Evolutionary conservation across 805 yeast species (phyloP).

Genomic region (Priceomyces castillae): DNA sequence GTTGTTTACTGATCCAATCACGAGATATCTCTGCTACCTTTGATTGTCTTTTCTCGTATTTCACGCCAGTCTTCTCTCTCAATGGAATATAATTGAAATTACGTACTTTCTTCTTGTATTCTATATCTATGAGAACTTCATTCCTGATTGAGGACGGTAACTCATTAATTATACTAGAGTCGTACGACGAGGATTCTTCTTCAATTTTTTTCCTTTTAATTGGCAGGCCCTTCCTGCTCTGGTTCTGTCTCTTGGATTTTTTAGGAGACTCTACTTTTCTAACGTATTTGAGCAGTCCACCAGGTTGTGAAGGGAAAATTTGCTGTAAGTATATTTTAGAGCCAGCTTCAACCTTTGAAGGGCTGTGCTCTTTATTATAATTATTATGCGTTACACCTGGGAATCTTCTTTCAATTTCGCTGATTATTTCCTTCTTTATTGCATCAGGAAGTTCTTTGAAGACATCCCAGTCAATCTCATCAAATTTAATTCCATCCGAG

Average conservation of each 20-base stretch:
- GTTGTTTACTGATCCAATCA: constrained; percentile 23
- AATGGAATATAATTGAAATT: constrained; percentile 23
- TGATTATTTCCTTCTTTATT: constrained; percentile 58
- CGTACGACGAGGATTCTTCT: constrained; percentile 30
- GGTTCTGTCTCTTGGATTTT: constrained; percentile 12
- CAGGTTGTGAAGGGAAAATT: constrained; percentile 31
- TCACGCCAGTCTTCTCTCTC: constrained; percentile 22
- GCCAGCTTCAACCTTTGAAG: constrained; percentile 5
- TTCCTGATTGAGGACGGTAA: constrained; percentile 36
- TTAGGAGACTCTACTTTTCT: constrained; percentile 32
- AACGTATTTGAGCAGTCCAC: constrained; percentile 27
- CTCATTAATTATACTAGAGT: constrained; percentile 34
- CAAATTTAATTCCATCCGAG: background rate
- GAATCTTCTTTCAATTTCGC: constrained; percentile 47
- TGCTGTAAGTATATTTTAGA: constrained; percentile 35
- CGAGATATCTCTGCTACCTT: constrained; percentile 12
- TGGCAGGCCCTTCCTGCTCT: constrained; percentile 14
- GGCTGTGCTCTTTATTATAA: constrained; percentile 6
- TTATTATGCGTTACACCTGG: background rate
- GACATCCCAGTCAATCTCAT: constrained; percentile 60
- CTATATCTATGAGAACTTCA: constrained; percentile 36
- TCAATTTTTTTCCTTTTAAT: constrained; percentile 7
- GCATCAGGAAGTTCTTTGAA: constrained; percentile 64
- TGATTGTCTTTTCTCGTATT: constrained; percentile 10
- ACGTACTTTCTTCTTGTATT: constrained; percentile 26